Conservation (phyloP, 2,329 filamentous ascomycete genomes). For the Xylaria sp. region DNA sequence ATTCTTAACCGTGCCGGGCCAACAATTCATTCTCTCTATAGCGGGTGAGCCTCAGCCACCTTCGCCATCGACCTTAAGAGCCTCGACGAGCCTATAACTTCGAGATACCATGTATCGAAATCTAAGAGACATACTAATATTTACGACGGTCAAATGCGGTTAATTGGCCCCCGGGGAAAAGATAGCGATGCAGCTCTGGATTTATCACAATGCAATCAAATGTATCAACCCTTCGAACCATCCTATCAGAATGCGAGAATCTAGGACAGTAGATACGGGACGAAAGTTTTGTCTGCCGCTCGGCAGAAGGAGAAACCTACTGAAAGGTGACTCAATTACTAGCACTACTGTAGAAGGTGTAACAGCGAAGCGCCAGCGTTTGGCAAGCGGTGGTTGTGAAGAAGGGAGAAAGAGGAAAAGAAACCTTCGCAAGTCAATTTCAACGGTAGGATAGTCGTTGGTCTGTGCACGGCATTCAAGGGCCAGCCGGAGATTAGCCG, state of each 20-base stretch:
- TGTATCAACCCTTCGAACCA: slow-evolving; percentile 88
- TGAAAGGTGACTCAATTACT: slow-evolving; percentile 48
- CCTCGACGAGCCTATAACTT: too few relatives aligned
- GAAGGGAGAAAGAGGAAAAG: slow-evolving; percentile 36
- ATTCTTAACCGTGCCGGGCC: too few relatives aligned
- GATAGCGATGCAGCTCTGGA: background rate
- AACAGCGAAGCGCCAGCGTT: slow-evolving; percentile 46
- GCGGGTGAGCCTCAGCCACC: too few relatives aligned
- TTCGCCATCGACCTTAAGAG: too few relatives aligned
- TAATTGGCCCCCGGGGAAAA: background rate
- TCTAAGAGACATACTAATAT: too few relatives aligned
- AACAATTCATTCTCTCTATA: too few relatives aligned
- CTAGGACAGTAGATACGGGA: slow-evolving; percentile 91
- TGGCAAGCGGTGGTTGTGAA: slow-evolving; percentile 46
- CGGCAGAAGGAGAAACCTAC: slow-evolving; percentile 47
- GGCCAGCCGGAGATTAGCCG: slow-evolving; percentile 27
- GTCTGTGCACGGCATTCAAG: slow-evolving; percentile 4
- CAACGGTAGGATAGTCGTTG: background rate
- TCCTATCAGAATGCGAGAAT: slow-evolving; percentile 78
- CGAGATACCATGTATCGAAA: too few relatives aligned
- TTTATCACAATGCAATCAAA: background rate
- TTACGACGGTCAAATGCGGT: too few relatives aligned
- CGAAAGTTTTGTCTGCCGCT: slow-evolving; percentile 58
- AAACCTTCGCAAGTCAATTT: slow-evolving; percentile 20
- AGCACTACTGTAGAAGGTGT: slow-evolving; percentile 50